Percentiles rank a stretch among this genome's conserved stretches.
Conservation (phyloP, 352 stramenopile species). For the Phytophthora sojae region DNA sequence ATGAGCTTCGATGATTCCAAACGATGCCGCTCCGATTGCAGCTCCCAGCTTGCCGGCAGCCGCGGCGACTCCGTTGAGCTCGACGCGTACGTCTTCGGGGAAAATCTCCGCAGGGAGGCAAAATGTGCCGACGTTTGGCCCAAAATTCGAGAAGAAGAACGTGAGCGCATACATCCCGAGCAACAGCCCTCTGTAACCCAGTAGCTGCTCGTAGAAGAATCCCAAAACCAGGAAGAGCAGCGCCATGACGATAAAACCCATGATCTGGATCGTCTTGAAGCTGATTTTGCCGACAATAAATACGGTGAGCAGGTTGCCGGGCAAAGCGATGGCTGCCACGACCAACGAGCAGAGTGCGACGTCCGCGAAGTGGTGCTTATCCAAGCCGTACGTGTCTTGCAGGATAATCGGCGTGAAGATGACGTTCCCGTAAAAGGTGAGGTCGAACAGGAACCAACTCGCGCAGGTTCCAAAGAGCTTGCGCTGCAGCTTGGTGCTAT, state of each 20-base stretch:
- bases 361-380: conserved; percentile 62
- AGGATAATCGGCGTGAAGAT: conserved; percentile 90
- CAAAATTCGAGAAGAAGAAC: conserved; percentile 92
- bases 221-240: conserved; percentile 72
- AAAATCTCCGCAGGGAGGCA: conserved; percentile 86
- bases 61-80: conserved; percentile 83
- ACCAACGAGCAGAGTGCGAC: conserved; percentile 73
- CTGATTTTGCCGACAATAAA: conserved; percentile 70
- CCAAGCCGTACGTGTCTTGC: conserved; percentile 69
- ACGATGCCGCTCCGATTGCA: conserved; percentile 64
- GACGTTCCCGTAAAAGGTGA: conserved; percentile 92
- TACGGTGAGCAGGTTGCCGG: conserved; percentile 75
- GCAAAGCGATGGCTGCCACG: conserved; percentile 74
- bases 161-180: conserved; percentile 79
- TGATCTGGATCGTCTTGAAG: conserved; percentile 84
- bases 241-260: conserved; percentile 78
- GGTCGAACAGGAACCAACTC: conserved; percentile 94
- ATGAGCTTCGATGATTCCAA: conserved; percentile 66
- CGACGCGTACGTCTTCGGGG: conserved; percentile 68
- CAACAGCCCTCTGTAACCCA: conserved; percentile 51
- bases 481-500: conserved; percentile 42
- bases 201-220: conserved; percentile 58
- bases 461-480: conserved; percentile 83
- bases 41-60: conserved; percentile 82
- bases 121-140: conserved; percentile 90